phyloP scores from a whole-genome alignment of 202 grass and related monocot species.

The Eragrostis tef region DNA sequence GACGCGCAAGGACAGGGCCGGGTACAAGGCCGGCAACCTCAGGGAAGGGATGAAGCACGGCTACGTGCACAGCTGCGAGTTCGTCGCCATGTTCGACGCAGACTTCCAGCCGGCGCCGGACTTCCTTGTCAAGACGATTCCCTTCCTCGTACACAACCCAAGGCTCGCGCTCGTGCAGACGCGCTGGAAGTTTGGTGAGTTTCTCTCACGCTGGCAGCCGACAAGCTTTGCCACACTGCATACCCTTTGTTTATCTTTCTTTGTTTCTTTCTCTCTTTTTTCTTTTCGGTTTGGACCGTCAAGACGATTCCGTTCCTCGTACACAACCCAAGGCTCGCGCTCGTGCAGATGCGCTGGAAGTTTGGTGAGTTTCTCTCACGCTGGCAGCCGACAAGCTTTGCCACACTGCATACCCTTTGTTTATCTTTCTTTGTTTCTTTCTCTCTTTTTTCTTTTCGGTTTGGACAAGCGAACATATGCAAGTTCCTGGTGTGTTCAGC shows the following conservation, averaged over 20 bases:
- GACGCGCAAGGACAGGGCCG: slow-evolving; percentile 58
- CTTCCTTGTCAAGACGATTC: slow-evolving; percentile 63
- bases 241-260: not conserved
- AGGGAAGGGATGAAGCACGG: slow-evolving; percentile 63
- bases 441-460: too few species aligned
- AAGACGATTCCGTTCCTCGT: slow-evolving; percentile 70
- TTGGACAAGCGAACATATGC: not conserved
- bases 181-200: slow-evolving; percentile 79
- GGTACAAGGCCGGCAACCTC: slow-evolving; percentile 83
- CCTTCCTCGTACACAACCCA: slow-evolving; percentile 69
- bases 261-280: too few species aligned
- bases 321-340: slow-evolving; percentile 60
- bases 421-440: not conserved
- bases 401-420: too few species aligned
- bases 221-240: not conserved
- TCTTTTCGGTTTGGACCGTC: too few species aligned
- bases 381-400: not conserved
- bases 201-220: not conserved
- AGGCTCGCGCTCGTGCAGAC: slow-evolving; percentile 71
- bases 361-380: slow-evolving; percentile 52
- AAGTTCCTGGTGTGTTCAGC: not conserved
- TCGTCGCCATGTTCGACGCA: slow-evolving; percentile 80
- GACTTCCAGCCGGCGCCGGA: slow-evolving; percentile 83
- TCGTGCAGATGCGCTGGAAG: slow-evolving; percentile 81
- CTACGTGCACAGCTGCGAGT: slow-evolving; percentile 68